These are phyloP conservation scores for Termitomyces sp. DNA, from an alignment of 768 basidiomycete species.

Conservation along the genomic window DNA sequence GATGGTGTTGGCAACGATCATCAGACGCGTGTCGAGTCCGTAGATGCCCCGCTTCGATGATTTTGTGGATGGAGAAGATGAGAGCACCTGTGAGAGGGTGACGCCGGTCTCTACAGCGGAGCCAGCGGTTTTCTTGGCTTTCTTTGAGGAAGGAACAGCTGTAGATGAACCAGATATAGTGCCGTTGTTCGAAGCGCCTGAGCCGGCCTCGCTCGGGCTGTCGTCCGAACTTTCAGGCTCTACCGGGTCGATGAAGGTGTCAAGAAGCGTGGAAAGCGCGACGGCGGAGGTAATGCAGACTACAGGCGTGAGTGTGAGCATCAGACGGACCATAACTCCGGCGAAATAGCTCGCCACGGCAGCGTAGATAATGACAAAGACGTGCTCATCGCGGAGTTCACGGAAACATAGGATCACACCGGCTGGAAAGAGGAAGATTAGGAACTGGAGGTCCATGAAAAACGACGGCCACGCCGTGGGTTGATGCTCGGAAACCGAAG, in stretches of 20 bases:
- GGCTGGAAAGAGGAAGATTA: conserved; percentile 97
- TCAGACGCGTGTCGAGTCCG: conserved; percentile 77
- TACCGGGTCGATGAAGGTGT: conserved; percentile 83
- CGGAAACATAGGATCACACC: conserved; percentile 94
- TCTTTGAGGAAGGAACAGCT: conserved; percentile 42
- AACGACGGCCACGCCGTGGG: conserved; percentile 99
- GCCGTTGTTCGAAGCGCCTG: neutral
- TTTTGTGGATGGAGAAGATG: conserved; percentile 29
- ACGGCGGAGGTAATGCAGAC: conserved; percentile 94
- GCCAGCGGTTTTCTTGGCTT: conserved; percentile 50
- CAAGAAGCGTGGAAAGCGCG: conserved; percentile 81
- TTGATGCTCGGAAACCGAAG: conserved; percentile 98
- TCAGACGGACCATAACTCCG: conserved; percentile 98
- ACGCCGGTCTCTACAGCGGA: conserved; percentile 24
- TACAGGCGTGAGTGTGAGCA: conserved; percentile 95
- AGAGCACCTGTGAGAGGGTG: conserved; percentile 35
- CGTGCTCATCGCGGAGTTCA: conserved; percentile 90
- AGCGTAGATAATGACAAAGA: conserved; percentile 98
- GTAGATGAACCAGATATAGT: conserved; percentile 17
- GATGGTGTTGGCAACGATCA: conserved; percentile 69
- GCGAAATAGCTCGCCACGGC: conserved; percentile 97
- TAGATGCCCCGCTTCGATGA: conserved; percentile 62
- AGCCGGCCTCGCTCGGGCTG: conserved; percentile 15
- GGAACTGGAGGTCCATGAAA: conserved; percentile 98
- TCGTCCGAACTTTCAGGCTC: conserved; percentile 49